Conservation (phyloP, 164 flowering plant genomes). For the Litsea cubeba region DNA sequence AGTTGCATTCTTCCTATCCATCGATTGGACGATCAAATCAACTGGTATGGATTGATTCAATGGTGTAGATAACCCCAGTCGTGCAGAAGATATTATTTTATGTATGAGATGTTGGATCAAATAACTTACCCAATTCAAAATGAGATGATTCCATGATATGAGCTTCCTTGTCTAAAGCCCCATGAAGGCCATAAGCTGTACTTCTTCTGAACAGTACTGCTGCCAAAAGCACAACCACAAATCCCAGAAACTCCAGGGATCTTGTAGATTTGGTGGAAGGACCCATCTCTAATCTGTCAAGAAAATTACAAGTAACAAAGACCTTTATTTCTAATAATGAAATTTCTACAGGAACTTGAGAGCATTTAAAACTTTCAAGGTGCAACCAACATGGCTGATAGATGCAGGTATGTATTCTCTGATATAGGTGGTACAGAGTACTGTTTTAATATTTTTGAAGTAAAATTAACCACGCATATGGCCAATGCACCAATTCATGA, state of each 20-base stretch:
- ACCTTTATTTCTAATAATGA: no score
- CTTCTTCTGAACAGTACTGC: conserved; percentile 6
- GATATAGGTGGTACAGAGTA: no score
- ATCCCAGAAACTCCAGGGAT: conserved; percentile 5
- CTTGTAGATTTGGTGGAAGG: not conserved
- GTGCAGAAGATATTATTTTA: not conserved
- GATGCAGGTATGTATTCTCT: no score
- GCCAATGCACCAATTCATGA: no score
- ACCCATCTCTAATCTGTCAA: conserved; percentile 31
- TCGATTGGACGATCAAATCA: not conserved
- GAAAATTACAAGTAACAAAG: not conserved
- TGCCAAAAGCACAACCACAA: conserved; percentile 10
- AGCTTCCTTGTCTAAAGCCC: not conserved
- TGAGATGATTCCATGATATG: not conserved
- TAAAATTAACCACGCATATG: no score
- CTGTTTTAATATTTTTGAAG: no score
- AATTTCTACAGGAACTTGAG: no score
- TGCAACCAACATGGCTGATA: no score
- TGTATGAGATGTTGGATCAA: not conserved
- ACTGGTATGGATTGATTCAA: not conserved
- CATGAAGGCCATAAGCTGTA: conserved; percentile 11
- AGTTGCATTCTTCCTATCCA: not conserved
- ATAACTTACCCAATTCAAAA: conserved; percentile 8
- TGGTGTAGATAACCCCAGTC: not conserved
- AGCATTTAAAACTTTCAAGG: no score